Conservation (phyloP, 129 eudicot species). For the Saussurea involucrata region DNA sequence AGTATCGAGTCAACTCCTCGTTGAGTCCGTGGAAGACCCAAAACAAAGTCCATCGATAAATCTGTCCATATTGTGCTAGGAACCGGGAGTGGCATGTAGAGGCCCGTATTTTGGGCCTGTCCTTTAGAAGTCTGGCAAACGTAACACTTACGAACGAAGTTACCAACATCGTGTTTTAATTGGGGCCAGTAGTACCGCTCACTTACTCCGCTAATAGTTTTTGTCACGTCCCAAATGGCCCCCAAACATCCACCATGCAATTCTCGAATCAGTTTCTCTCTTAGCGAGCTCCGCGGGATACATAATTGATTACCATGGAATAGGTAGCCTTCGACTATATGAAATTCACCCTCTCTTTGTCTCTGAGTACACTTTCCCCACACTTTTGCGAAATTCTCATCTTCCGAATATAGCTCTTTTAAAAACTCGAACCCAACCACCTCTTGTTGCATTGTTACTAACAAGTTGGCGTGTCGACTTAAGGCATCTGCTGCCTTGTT, state of each 20-base stretch:
- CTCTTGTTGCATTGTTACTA: background rate
- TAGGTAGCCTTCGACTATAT: background rate
- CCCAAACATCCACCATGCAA: background rate
- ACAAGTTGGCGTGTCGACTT: background rate
- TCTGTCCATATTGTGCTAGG: no score
- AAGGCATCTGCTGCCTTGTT: no score
- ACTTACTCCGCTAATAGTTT: background rate
- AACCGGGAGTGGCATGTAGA: no score
- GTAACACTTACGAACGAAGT: no score
- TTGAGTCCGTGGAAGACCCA: no score
- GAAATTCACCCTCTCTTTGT: background rate
- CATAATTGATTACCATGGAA: background rate
- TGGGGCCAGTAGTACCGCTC: slow-evolving; percentile 3
- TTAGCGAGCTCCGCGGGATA: background rate
- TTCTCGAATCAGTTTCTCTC: background rate
- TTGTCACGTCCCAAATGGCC: background rate
- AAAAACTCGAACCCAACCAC: background rate
- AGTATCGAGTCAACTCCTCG: no score
- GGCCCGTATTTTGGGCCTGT: no score
- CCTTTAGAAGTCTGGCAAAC: no score
- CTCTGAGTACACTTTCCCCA: background rate
- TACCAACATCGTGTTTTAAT: background rate
- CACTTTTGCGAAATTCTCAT: background rate
- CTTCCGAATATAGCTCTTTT: background rate
- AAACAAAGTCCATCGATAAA: no score